These are phyloP conservation scores for Xanthoparmelia taractica DNA, from an alignment of 495 filamentous ascomycete species.

Conservation along the genomic window DNA sequence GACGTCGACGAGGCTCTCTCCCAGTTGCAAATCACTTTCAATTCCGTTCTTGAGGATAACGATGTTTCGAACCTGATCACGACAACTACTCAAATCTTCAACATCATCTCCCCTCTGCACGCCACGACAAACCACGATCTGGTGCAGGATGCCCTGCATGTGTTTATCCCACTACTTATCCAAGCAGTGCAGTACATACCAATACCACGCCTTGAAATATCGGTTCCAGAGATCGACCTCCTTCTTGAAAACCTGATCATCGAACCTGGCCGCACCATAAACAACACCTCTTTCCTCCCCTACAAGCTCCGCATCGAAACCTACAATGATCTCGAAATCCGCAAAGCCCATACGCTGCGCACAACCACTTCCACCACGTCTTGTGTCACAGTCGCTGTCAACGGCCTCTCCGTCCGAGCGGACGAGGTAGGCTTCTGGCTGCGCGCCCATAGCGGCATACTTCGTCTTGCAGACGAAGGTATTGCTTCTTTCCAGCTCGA, in stretches of 20 bases:
- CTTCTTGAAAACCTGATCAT: slow-evolving; percentile 85
- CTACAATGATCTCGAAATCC: slow-evolving; percentile 76
- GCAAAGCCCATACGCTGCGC: slow-evolving; percentile 64
- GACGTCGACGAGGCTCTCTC: slow-evolving; percentile 66
- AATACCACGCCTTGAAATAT: slow-evolving; percentile 77
- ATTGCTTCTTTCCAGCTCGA: slow-evolving; percentile 80
- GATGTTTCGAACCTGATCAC: slow-evolving; percentile 59
- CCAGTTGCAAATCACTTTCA: slow-evolving; percentile 59
- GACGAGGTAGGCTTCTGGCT: slow-evolving; percentile 80
- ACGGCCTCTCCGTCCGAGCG: slow-evolving; percentile 73
- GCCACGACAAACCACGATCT: slow-evolving; percentile 57
- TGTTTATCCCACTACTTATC: slow-evolving; percentile 73
- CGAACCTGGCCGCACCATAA: slow-evolving; percentile 78
- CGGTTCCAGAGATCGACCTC: slow-evolving; percentile 74
- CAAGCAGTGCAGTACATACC: slow-evolving; percentile 75
- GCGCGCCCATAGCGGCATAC: slow-evolving; percentile 58
- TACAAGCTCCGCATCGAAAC: slow-evolving; percentile 73
- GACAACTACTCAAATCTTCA: slow-evolving; percentile 55
- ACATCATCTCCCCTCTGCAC: slow-evolving; percentile 54
- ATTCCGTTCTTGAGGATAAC: slow-evolving; percentile 59
- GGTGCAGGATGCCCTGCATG: slow-evolving; percentile 61
- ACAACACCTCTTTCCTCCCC: slow-evolving; percentile 81
- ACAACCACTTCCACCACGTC: slow-evolving; percentile 59
- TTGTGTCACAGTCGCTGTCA: slow-evolving; percentile 64
- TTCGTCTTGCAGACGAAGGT: slow-evolving; percentile 68